Evolutionary conservation across 2,329 filamentous ascomycete genomes (phyloP).

Genomic region (Amylocarpus encephaloides): DNA sequence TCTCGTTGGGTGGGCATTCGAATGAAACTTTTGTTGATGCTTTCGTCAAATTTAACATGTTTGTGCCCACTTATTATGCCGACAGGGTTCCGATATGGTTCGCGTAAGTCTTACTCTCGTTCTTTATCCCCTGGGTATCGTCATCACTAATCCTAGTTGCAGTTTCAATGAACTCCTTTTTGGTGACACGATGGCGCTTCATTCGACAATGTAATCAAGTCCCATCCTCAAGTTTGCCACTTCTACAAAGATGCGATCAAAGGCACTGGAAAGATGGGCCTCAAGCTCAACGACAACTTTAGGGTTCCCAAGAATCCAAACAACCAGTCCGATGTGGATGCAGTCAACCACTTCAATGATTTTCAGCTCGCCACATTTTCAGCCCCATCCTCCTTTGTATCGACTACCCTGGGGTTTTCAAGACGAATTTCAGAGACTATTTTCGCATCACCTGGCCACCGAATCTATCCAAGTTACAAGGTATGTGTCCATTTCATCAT

Average conservation of each 20-base stretch:
- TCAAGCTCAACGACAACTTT: constrained; percentile 41
- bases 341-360: constrained; percentile 31
- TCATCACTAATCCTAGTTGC: constrained; percentile 37
- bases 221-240: constrained; percentile 42
- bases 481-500: too few species aligned
- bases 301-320: constrained; percentile 39
- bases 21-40: constrained; percentile 36
- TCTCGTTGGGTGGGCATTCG: constrained; percentile 37
- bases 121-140: neutral
- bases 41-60: constrained; percentile 46
- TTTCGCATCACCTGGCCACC: constrained; percentile 28
- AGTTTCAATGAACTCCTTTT: constrained; percentile 46
- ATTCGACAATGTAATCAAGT: constrained; percentile 34
- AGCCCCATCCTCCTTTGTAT: constrained; percentile 46
- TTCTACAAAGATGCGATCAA: constrained; percentile 48
- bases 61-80: constrained; percentile 43
- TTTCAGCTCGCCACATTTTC: constrained; percentile 41
- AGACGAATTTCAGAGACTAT: constrained; percentile 24
- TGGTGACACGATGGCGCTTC: neutral
- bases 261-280: constrained; percentile 41
- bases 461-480: too few species aligned
- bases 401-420: constrained; percentile 43
- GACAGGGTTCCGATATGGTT: constrained; percentile 36
- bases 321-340: constrained; percentile 13
- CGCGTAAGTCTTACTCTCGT: neutral